These are phyloP conservation scores for Harringtonia aguacate DNA, from an alignment of 2,329 filamentous ascomycete species.

Conservation along the genomic window DNA sequence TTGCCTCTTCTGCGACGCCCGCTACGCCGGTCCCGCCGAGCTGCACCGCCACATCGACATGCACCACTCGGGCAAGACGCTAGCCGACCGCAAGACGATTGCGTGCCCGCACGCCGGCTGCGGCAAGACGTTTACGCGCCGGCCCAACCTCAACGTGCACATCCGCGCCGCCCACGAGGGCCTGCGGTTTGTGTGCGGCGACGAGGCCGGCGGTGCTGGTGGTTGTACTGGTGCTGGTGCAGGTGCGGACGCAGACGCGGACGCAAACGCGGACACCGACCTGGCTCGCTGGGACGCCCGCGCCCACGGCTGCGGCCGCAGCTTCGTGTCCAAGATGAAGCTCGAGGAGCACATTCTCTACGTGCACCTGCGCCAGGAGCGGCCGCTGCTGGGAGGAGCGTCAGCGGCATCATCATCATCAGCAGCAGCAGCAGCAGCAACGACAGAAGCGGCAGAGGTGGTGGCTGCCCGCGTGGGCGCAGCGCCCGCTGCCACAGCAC, in stretches of 20 bases:
- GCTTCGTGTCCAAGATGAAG: constrained; percentile 65
- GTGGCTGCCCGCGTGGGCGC: no score
- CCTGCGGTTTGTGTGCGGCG: constrained; percentile 69
- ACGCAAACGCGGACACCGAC: constrained; percentile 27
- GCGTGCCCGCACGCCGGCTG: constrained; percentile 60
- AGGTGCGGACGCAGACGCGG: no score
- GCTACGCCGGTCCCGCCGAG: constrained; percentile 54
- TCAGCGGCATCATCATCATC: no score
- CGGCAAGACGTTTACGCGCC: constrained; percentile 66
- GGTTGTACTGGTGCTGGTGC: no score
- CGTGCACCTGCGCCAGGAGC: constrained; percentile 57
- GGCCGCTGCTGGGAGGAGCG: constrained; percentile 27
- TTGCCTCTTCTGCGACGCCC: constrained; percentile 65
- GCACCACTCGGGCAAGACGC: constrained; percentile 53
- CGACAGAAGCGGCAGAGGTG: no score
- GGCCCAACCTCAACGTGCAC: constrained; percentile 74
- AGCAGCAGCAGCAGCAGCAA: no score
- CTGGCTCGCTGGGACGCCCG: constrained; percentile 49
- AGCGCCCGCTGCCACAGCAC: constrained; percentile 10
- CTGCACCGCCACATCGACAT: constrained; percentile 71
- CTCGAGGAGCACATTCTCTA: constrained; percentile 79
- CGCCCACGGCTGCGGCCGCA: constrained; percentile 59
- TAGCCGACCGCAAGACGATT: constrained; percentile 55
- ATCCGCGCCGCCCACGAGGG: constrained; percentile 68
- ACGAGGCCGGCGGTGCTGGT: not conserved